Conservation (phyloP, 73 alveolate genomes). For the Stentor roeselii region DNA sequence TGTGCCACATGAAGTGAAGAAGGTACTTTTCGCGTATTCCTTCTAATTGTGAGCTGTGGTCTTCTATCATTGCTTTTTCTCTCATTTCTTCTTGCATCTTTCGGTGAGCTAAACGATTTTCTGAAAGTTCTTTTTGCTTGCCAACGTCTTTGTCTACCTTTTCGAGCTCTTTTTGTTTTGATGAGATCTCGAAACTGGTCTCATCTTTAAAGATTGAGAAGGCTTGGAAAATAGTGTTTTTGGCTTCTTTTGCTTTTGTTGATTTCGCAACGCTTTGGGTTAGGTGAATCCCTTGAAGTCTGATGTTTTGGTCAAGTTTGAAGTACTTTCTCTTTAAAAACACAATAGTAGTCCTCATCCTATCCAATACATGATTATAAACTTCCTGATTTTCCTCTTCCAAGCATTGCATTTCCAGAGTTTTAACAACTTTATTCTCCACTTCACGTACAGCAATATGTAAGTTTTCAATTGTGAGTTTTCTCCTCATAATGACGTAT, state of each 20-base stretch:
- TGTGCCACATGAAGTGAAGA: background rate
- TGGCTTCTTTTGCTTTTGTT: conserved; percentile 7
- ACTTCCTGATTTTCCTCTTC: conserved; percentile 8
- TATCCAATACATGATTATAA: background rate
- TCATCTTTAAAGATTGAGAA: background rate
- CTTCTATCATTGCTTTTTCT: conserved; percentile 23
- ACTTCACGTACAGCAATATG: background rate
- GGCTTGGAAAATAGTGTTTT: background rate
- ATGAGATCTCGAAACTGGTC: background rate
- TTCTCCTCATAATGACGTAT: background rate
- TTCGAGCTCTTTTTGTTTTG: background rate
- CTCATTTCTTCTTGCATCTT: background rate
- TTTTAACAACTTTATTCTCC: background rate
- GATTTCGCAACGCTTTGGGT: background rate
- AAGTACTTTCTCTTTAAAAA: background rate
- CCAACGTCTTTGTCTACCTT: conserved; percentile 11
- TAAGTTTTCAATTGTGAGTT: background rate
- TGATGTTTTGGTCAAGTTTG: background rate
- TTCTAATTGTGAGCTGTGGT: background rate
- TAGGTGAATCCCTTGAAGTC: background rate
- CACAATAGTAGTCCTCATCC: conserved; percentile 9
- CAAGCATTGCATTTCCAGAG: background rate
- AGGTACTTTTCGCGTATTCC: background rate
- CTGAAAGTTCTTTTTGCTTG: background rate
- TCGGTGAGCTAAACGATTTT: background rate